Evolutionary conservation across 495 filamentous ascomycete species (phyloP).

Genomic region (Xylaria bambusicola): DNA sequence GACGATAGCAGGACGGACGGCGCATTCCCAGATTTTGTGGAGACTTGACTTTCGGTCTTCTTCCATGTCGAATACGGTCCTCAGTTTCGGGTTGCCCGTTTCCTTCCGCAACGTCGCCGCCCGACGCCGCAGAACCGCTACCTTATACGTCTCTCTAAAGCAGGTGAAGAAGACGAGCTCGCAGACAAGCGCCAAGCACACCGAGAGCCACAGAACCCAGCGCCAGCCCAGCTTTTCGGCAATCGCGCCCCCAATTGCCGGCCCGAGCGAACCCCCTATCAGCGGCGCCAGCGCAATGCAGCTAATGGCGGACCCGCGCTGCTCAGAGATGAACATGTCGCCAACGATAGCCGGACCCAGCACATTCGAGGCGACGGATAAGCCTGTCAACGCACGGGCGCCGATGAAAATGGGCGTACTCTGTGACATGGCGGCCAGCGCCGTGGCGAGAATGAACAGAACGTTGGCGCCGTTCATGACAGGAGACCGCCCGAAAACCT

Average conservation of each 20-base stretch:
- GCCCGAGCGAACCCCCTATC: conserved; percentile 55
- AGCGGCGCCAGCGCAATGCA: conserved; percentile 52
- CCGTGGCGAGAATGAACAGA: conserved; percentile 50
- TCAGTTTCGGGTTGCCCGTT: conserved; percentile 42
- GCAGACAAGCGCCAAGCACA: conserved; percentile 48
- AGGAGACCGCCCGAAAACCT: conserved; percentile 56
- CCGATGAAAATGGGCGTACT: conserved; percentile 47
- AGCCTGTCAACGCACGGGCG: conserved; percentile 52
- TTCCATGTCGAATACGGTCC: conserved; percentile 46
- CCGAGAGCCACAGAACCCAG: conserved; percentile 56
- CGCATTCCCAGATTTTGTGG: conserved; percentile 39
- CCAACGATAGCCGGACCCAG: conserved; percentile 61
- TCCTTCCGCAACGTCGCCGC: conserved; percentile 45
- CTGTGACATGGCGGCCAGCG: conserved; percentile 45
- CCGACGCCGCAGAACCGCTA: conserved; percentile 48
- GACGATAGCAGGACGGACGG: conserved; percentile 50
- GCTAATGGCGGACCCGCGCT: conserved; percentile 54
- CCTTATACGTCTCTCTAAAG: conserved; percentile 54
- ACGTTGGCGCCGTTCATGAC: conserved; percentile 55
- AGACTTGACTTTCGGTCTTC: conserved; percentile 20
- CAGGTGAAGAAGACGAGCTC: conserved; percentile 49
- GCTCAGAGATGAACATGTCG: conserved; percentile 55
- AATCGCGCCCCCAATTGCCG: conserved; percentile 61
- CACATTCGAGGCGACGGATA: conserved; percentile 56
- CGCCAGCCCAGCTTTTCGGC: conserved; percentile 62